Evolutionary conservation across 2,329 filamentous ascomycete species (phyloP).

Genomic region (Beauveria medogensis): DNA sequence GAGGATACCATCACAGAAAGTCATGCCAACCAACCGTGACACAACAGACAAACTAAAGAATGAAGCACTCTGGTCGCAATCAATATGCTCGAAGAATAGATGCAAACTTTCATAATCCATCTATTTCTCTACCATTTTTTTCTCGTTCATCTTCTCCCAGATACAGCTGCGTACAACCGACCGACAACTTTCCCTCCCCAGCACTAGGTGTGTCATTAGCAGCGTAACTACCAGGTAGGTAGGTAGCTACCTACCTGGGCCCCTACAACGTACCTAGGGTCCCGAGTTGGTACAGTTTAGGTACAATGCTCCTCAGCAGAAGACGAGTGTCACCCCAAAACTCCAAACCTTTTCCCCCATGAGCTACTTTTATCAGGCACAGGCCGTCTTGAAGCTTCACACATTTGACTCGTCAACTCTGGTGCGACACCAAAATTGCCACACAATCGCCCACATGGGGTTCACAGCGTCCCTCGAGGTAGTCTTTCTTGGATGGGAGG

Average conservation of each 20-base stretch:
- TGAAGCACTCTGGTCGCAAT: neutral
- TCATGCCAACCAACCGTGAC: neutral
- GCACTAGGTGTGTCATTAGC: neutral
- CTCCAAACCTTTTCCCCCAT: neutral
- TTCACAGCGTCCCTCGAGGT: neutral
- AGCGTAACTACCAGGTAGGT: neutral
- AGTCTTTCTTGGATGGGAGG: neutral
- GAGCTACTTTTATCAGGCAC: neutral
- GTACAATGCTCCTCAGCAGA: neutral
- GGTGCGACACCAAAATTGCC: neutral
- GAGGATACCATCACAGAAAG: neutral
- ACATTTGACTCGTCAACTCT: neutral
- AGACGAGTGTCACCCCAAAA: neutral
- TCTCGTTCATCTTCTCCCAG: neutral
- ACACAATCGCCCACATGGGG: conserved; percentile 6
- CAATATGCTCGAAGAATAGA: neutral
- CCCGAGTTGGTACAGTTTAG: neutral
- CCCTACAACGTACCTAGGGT: no score
- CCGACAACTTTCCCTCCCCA: neutral
- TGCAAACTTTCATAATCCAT: neutral
- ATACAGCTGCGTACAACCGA: neutral
- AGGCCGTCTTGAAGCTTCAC: neutral
- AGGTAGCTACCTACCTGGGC: no score
- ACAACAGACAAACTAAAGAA: neutral
- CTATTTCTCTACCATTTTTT: neutral